Evolutionary conservation across 345 rosid genomes (phyloP).

Genomic region (Melaleuca quinquenervia): DNA sequence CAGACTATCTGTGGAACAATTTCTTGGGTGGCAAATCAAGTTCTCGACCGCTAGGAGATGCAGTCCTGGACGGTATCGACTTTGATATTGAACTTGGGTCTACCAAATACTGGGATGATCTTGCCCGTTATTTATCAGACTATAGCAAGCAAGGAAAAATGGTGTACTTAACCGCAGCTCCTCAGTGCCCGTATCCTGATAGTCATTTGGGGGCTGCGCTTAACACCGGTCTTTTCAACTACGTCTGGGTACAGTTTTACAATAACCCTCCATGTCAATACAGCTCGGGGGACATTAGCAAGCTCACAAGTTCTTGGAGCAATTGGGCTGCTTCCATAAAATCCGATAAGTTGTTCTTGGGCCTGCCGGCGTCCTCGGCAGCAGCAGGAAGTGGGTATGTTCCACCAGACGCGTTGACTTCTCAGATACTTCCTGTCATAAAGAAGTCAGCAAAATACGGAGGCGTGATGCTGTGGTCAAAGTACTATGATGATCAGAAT

Average conservation of each 20-base stretch:
- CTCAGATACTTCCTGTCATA: constrained; percentile 29
- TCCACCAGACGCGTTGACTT: constrained; percentile 24
- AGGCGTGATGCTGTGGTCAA: constrained; percentile 57
- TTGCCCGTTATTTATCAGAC: constrained; percentile 21
- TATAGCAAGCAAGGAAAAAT: constrained; percentile 17
- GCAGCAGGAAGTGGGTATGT: constrained; percentile 49
- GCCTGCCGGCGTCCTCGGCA: constrained; percentile 47
- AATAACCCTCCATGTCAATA: constrained; percentile 49
- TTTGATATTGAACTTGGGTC: constrained; percentile 44
- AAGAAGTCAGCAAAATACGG: constrained; percentile 38
- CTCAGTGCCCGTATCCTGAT: constrained; percentile 62
- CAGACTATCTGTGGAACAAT: constrained; percentile 5
- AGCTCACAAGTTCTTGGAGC: constrained; percentile 32
- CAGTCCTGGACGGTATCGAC: constrained; percentile 45
- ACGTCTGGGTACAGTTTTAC: constrained; percentile 52
- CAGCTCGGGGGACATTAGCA: constrained; percentile 14
- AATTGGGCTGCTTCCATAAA: constrained; percentile 31
- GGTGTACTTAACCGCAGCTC: constrained; percentile 50
- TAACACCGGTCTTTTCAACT: constrained; percentile 36
- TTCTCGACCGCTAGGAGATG: constrained; percentile 36
- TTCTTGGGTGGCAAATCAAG: neutral
- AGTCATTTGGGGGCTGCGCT: constrained; percentile 31
- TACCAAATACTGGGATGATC: constrained; percentile 26
- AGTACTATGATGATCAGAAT: constrained; percentile 31
- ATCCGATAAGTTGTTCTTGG: constrained; percentile 23